Evolutionary conservation across 768 basidiomycete species (phyloP), one percentile per base, ranked within the genome.

Genomic region (Leccinum broughii): DNA sequence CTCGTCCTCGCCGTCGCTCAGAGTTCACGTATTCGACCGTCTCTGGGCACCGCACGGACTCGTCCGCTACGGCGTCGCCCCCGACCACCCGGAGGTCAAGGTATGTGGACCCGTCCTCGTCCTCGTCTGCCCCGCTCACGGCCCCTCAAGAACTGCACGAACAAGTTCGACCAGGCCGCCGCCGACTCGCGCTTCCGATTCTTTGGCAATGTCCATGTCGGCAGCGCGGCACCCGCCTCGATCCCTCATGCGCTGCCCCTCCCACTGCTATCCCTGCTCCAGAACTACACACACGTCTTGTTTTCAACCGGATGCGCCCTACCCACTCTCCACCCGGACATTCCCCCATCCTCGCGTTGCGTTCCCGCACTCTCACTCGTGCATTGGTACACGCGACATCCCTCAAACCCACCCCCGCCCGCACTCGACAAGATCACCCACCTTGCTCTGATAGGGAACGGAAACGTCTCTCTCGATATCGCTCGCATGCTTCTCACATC

Each of bases 21-120:
- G 77, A 54, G 83, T 98, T 14, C 93, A 98, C 71, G 75, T 99
- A 69, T 99, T 86, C 71, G 96, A 99, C 76, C 82, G 93, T 35
- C 80, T 96, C 11, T 98, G 95, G 84, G 87, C 93, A 30, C 96
- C 96, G 11, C 92, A 97, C 70, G 97, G 97, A 1, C 81, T 98
- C 1, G 95, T 97, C 4, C 81, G 97, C 50, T 99, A 95, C 69
- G 95, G 97, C 0, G 95, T 99, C 14, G 96, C 97, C 11, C 96
- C 96, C 49, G 96, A 98, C 77, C 96, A 98, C 74, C 94, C 97
- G 10, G 96, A 98, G 78, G 95, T 98, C 74, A 99, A 98, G 85
- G 96, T 67, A 55, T 56, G 61, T 46, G 34, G 41, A 5, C 49
- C 17, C 34, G 32, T 15, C 57, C 26, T 51, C 50, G 20, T 10